Conservation (phyloP, 2,329 filamentous ascomycete species). For the Parafenestella ontariensis region DNA sequence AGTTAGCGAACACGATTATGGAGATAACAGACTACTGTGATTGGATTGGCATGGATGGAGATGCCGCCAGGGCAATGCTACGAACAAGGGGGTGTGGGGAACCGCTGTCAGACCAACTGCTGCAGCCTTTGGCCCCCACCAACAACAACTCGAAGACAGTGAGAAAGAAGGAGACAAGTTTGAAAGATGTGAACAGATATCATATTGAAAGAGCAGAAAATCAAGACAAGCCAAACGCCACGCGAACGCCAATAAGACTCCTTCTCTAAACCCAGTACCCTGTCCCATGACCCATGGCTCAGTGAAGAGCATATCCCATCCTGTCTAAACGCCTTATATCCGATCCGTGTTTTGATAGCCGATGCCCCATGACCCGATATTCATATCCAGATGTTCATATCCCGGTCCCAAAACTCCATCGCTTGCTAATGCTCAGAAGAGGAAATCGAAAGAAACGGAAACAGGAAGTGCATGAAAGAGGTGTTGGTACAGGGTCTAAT, state of each 20-base stretch:
- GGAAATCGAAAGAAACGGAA: neutral
- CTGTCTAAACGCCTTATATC: slow-evolving; percentile 1
- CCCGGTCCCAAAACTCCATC: slow-evolving; percentile 14
- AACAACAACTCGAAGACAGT: neutral
- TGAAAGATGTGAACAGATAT: neutral
- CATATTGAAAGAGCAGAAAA: neutral
- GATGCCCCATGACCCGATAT: neutral
- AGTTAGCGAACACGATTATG: neutral
- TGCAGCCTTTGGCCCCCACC: neutral
- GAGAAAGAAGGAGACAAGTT: too few relatives aligned
- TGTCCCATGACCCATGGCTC: slow-evolving; percentile 11
- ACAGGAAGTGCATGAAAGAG: neutral
- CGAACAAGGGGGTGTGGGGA: neutral
- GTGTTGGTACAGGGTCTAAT: slow-evolving; percentile 7
- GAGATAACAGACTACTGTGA: neutral
- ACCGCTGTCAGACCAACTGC: neutral
- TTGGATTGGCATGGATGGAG: neutral
- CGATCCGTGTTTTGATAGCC: neutral
- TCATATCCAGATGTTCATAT: neutral
- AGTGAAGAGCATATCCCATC: slow-evolving; percentile 21
- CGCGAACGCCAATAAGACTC: slow-evolving; percentile 7
- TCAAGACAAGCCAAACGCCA: neutral
- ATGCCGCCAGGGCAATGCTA: neutral
- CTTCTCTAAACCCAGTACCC: slow-evolving; percentile 10
- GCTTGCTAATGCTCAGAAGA: slow-evolving; percentile 16